A percentile compares a stretch with the other conserved stretches of the same genome.
Evolutionary conservation across 2,329 filamentous ascomycete genomes (phyloP).

Genomic region (Plenodomus biglobosus): DNA sequence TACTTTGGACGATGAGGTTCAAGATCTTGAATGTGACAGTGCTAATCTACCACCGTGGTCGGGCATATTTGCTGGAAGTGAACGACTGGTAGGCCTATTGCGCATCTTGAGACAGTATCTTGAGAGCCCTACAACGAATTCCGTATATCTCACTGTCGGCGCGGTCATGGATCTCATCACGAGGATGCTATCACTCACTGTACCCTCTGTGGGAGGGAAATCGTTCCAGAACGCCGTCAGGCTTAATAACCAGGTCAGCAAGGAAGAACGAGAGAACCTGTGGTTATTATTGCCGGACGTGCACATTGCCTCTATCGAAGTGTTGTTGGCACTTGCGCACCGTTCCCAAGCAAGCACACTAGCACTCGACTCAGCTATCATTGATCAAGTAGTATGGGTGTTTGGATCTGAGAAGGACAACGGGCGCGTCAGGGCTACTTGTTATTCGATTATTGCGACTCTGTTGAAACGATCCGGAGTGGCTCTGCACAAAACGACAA

Average conservation of each 20-base stretch:
- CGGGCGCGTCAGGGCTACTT: constrained; percentile 58
- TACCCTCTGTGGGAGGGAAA: constrained; percentile 52
- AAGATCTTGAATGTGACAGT: constrained; percentile 45
- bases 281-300: constrained; percentile 73
- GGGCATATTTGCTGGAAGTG: constrained; percentile 71
- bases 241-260: constrained; percentile 70
- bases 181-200: constrained; percentile 67
- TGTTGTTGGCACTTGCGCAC: constrained; percentile 60
- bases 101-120: constrained; percentile 66
- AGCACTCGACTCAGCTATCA: constrained; percentile 62
- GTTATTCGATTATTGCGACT: constrained; percentile 61
- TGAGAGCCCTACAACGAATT: constrained; percentile 62
- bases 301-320: constrained; percentile 68
- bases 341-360: constrained; percentile 61
- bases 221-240: constrained; percentile 48
- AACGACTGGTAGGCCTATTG: constrained; percentile 68
- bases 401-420: constrained; percentile 59
- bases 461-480: constrained; percentile 66
- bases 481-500: constrained; percentile 65
- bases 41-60: constrained; percentile 67
- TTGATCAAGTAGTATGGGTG: constrained; percentile 72
- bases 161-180: constrained; percentile 68
- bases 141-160: constrained; percentile 68
- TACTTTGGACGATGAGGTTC: constrained; percentile 38
- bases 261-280: constrained; percentile 79